Evolutionary conservation across 1,284 basidiomycete species (phyloP).

Genomic region (Gastroboletus turbinatus): DNA sequence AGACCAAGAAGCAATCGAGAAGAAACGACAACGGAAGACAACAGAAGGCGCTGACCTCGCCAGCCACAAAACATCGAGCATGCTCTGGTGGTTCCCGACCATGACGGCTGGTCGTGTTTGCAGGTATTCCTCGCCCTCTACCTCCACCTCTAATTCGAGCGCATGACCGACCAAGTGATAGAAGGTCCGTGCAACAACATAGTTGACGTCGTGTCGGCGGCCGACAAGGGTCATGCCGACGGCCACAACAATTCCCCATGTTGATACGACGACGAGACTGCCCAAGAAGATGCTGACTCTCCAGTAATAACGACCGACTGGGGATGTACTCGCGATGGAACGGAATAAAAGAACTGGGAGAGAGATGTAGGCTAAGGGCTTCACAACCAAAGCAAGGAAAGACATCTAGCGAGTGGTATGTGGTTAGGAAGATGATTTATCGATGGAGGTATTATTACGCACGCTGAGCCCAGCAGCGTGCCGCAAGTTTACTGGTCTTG

Average conservation of each 20-base stretch:
- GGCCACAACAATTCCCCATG: constrained; percentile 75
- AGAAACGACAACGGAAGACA: not conserved
- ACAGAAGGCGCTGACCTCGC: constrained; percentile 58
- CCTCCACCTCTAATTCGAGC: constrained; percentile 70
- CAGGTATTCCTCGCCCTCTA: constrained; percentile 88
- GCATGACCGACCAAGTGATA: constrained; percentile 68
- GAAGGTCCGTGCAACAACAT: constrained; percentile 83
- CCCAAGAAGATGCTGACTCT: constrained; percentile 75
- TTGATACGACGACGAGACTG: constrained; percentile 71
- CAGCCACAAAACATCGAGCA: constrained; percentile 84
- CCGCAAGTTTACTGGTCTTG: constrained; percentile 9
- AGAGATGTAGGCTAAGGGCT: constrained; percentile 71
- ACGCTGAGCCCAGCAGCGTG: constrained; percentile 28
- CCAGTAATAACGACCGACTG: constrained; percentile 69
- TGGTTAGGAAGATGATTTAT: constrained; percentile 12
- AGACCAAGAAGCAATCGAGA: not conserved
- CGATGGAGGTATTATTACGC: constrained; percentile 15
- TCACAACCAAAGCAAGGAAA: constrained; percentile 55
- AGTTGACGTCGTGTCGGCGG: constrained; percentile 82
- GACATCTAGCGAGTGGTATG: constrained; percentile 47
- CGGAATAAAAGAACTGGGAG: constrained; percentile 64
- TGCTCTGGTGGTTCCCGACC: constrained; percentile 93
- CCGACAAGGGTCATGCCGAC: constrained; percentile 72
- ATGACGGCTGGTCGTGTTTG: constrained; percentile 68
- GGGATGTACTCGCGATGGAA: constrained; percentile 53